Evolutionary conservation across 495 filamentous ascomycete species (phyloP), one percentile per base, ranked within the genome.

Genomic region (Massariosphaeria phaeospora): DNA sequence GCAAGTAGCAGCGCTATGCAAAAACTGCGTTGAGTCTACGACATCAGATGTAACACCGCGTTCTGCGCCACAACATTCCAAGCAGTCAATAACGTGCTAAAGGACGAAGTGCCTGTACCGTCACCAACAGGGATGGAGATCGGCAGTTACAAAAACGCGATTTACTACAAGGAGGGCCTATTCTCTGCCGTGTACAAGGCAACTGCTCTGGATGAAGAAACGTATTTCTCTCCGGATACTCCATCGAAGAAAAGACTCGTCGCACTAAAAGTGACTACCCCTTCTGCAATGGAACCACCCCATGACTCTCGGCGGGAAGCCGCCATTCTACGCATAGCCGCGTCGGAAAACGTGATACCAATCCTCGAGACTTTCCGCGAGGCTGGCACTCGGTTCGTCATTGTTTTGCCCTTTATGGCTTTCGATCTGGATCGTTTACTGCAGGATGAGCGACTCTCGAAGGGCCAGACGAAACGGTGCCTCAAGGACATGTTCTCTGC

Each of bases 241-340:
- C 23, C 57, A 46, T 30, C 23, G 59, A 68, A 46, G 69, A 68
- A 41, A 1, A 20, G 27, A 40, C 36, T 81, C 8, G 75, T 84
- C 7, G 91, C 93, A n/a, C 71, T 98, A 24, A 98, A 98, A 68
- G 80, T 95, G 36, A 95, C 91, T 11, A 81, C 77, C 11, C 88
- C 89, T 13, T 83, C 84, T 44, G 65, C 75, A 17, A 79, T 84
- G 72, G 76, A 78, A 25, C 79, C 86, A 12, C 93, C 93, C 17
- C 93, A 99, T 70, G 78, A 90, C 67, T 82, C 86, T 2, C 68
- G 75, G 18, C 81, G 84, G 25, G 93, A 99, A 72, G 83, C 79
- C 34, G 81, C 83, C 43, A 81, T 97, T 35, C 74, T 96, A 10
- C 65, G 65, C 13, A 61, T 75, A 17, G 74, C 83, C 26, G 62